Conservation (phyloP, 108 stramenopile species). For the Cylindrotheca fusiformis region DNA sequence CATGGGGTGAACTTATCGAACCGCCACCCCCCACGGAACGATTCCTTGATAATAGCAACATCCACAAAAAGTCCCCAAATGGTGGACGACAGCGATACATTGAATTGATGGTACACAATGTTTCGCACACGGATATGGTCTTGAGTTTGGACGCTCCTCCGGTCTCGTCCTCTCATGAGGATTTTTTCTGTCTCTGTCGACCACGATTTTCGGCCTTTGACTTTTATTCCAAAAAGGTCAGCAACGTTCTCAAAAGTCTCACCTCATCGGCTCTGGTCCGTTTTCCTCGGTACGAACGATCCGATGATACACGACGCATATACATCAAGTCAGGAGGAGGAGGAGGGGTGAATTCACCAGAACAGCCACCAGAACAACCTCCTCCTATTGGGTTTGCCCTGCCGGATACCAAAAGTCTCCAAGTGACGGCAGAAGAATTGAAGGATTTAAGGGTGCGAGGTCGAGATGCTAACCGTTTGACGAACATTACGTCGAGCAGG, state of each 20-base stretch:
- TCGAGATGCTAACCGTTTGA: conserved; percentile 50
- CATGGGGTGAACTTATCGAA: no score
- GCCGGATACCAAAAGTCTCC: conserved; percentile 2
- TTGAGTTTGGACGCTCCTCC: conserved; percentile 52
- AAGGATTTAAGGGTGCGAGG: conserved; percentile 63
- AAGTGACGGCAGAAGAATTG: conserved; percentile 37
- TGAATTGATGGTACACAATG: conserved; percentile 92
- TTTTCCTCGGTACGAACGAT: conserved; percentile 72
- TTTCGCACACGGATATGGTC: conserved; percentile 92
- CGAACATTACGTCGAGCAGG: conserved; percentile 11
- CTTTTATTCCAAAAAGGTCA: conserved; percentile 49
- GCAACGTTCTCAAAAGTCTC: conserved; percentile 3
- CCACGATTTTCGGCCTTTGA: conserved; percentile 86
- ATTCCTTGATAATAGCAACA: no score
- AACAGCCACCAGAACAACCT: conserved; percentile 31
- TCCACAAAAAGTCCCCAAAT: neutral
- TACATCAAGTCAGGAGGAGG: conserved; percentile 13
- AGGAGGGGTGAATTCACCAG: neutral
- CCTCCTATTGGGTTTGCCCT: conserved; percentile 62
- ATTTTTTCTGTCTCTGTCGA: conserved; percentile 58
- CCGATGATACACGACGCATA: conserved; percentile 22
- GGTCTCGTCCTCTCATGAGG: neutral
- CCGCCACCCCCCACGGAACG: no score
- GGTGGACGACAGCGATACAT: conserved; percentile 51
- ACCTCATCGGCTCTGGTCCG: conserved; percentile 23